Percentiles rank a stretch among this genome's conserved stretches.
phyloP scores from a whole-genome alignment of 352 stramenopile genomes.

The Thalassiosira hispida region DNA sequence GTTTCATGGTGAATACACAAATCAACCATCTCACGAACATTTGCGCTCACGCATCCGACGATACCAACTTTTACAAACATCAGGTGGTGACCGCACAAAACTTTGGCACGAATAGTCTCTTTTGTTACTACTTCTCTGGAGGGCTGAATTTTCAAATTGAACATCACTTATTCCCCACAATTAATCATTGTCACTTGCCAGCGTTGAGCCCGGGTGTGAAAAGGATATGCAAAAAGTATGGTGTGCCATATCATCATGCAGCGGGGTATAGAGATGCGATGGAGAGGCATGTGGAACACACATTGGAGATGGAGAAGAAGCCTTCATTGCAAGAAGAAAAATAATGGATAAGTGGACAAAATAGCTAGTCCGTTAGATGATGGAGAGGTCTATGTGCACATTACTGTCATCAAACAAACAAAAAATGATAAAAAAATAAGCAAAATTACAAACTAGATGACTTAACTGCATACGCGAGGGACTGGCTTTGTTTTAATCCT shows the following conservation, averaged over 20 bases:
- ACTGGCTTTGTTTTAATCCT: no score
- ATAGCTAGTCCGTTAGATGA: no score
- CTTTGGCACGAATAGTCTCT: conserved; percentile 87
- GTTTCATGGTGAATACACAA: conserved; percentile 65
- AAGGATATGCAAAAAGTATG: conserved; percentile 92
- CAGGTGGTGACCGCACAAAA: conserved; percentile 93
- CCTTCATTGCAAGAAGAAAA: no score
- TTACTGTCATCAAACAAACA: no score
- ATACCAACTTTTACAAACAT: conserved; percentile 69
- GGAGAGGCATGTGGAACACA: no score
- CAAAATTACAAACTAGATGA: no score
- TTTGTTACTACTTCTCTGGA: conserved; percentile 89
- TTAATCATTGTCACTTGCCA: conserved; percentile 90
- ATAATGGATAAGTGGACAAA: no score
- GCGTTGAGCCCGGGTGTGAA: conserved; percentile 90
- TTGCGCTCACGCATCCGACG: conserved; percentile 37
- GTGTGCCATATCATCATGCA: conserved; percentile 86
- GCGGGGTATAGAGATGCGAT: conserved; percentile 40
- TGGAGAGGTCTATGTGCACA: no score
- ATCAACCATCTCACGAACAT: conserved; percentile 58
- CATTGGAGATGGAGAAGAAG: no score
- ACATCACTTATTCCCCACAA: conserved; percentile 88
- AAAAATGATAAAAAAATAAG: no score
- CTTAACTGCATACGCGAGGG: no score
- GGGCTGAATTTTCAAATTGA: conserved; percentile 94